A percentile compares a stretch with the other conserved stretches of the same genome.
Evolutionary conservation across 2,329 filamentous ascomycete genomes (phyloP).

Genomic region (Fusarium transvaalense): DNA sequence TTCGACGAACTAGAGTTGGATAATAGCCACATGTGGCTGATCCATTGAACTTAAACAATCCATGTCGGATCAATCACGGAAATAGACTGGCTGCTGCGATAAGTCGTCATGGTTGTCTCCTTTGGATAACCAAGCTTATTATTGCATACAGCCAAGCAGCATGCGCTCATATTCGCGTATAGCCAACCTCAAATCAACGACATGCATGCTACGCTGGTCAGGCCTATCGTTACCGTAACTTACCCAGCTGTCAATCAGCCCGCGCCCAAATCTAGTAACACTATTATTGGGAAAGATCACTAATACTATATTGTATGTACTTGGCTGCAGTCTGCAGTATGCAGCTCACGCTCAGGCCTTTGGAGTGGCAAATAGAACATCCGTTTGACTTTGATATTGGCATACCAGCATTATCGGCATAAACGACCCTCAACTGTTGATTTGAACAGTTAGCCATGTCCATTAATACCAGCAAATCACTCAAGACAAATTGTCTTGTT

Average conservation of each 20-base stretch:
- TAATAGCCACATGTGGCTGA: slow-evolving; percentile 4
- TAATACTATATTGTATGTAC: too few relatives aligned
- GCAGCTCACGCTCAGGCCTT: neutral
- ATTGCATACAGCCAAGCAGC: slow-evolving; percentile 1
- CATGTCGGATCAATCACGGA: slow-evolving; percentile 14
- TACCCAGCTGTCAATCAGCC: neutral
- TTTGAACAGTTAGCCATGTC: neutral
- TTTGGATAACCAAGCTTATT: slow-evolving; percentile 1
- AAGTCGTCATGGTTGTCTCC: slow-evolving; percentile 6
- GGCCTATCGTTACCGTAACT: neutral
- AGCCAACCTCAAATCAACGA: slow-evolving; percentile 10
- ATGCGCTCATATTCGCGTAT: slow-evolving; percentile 11
- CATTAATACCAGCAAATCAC: neutral
- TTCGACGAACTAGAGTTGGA: slow-evolving; percentile 5
- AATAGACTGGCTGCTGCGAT: slow-evolving; percentile 11
- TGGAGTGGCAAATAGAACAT: slow-evolving; percentile 29
- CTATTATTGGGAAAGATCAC: neutral
- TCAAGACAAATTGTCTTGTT: neutral
- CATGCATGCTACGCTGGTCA: slow-evolving; percentile 13
- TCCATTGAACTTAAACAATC: slow-evolving; percentile 9
- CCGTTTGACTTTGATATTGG: neutral
- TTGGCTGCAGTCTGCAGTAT: neutral
- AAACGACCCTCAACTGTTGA: neutral
- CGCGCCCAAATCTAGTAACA: neutral
- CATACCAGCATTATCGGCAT: neutral